Evolutionary conservation across 768 basidiomycete species (phyloP), one percentile per base, ranked within the genome.

Genomic region (Galerina marginata): DNA sequence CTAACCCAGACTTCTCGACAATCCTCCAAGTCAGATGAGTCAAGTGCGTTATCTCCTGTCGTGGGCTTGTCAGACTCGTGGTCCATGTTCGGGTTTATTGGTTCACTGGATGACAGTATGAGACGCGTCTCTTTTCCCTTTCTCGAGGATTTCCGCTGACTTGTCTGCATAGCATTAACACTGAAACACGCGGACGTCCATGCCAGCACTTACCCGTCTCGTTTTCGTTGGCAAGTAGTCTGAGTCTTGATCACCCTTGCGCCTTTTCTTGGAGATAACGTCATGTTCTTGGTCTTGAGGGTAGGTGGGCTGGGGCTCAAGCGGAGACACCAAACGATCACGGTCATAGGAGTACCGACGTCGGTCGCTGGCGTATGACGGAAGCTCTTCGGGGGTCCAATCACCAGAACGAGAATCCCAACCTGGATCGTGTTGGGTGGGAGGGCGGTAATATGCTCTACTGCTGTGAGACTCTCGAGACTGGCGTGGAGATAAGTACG

Each of bases 11-110:
- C 69, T 60, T 93, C 92, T 65, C 84, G 83, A 63, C 87, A 92
- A 60, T 93, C 92, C 29, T 92, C 91, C 62, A 94, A 77, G 79
- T 94, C 92, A 20, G 92, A 93, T 15, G 91, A 91, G 10, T 76
- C 73, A 11, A 84, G 75, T 40, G 76, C 74, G 33, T 81, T 81
- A 36, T 86, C 83, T 56, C 81, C 79, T 38, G 70, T 73, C 48
- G 71, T 58, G 6, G 63, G 63, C 52, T 60, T 65, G 68, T 75
- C 54, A 63, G 75, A 56, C 64, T 73, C 67, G 68, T 70, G 57
- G 44, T 47, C 58, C 56, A 63, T 64, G 67, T 44, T 69, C 58
- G 66, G 58, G 25, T 77, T 67, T 9, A 69, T 59, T 20, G 72
- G 40, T 59, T 71, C 67, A 59, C 62, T 62, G 44, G 62, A 48